These are phyloP conservation scores for Ophiocordyceps australis DNA, from an alignment of 2,329 filamentous ascomycete genomes.

Conservation along the genomic window DNA sequence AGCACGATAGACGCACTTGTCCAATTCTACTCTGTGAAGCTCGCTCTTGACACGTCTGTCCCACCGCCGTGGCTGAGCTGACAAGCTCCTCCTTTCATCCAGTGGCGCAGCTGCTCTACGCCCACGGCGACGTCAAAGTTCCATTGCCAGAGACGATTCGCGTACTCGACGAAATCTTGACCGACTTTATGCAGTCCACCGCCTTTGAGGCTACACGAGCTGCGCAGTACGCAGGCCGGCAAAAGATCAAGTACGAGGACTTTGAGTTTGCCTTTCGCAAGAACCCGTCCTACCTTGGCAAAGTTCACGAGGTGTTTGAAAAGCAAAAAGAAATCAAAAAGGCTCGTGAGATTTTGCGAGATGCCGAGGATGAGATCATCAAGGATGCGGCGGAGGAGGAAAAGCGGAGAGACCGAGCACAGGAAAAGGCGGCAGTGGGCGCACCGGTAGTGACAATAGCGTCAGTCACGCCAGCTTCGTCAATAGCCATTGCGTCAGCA, in stretches of 20 bases:
- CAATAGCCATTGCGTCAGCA: slow-evolving; percentile 19
- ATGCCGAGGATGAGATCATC: slow-evolving; percentile 43
- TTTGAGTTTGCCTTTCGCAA: slow-evolving; percentile 86
- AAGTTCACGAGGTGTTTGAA: slow-evolving; percentile 76
- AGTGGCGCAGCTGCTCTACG: slow-evolving; percentile 62
- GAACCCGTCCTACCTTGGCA: slow-evolving; percentile 70
- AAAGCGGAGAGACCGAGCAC: slow-evolving; percentile 15
- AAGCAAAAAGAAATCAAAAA: slow-evolving; percentile 78
- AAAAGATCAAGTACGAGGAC: slow-evolving; percentile 97
- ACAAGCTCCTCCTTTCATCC: slow-evolving; percentile 1
- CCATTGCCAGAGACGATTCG: slow-evolving; percentile 72
- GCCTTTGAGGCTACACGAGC: slow-evolving; percentile 78
- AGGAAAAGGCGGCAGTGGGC: slow-evolving; percentile 8
- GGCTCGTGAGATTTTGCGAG: slow-evolving; percentile 57
- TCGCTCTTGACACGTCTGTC: background rate
- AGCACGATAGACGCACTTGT: background rate
- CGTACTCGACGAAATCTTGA: slow-evolving; percentile 85
- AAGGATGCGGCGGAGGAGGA: slow-evolving; percentile 29
- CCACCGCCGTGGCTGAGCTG: background rate
- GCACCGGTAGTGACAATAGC: slow-evolving; percentile 30
- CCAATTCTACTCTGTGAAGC: background rate
- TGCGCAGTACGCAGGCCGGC: slow-evolving; percentile 71
- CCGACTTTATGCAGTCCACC: slow-evolving; percentile 89
- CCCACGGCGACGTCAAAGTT: slow-evolving; percentile 59
- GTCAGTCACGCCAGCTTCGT: slow-evolving; percentile 36